Evolutionary conservation across 2,329 filamentous ascomycete genomes (phyloP).

Genomic region (Diaporthe amygdali): DNA sequence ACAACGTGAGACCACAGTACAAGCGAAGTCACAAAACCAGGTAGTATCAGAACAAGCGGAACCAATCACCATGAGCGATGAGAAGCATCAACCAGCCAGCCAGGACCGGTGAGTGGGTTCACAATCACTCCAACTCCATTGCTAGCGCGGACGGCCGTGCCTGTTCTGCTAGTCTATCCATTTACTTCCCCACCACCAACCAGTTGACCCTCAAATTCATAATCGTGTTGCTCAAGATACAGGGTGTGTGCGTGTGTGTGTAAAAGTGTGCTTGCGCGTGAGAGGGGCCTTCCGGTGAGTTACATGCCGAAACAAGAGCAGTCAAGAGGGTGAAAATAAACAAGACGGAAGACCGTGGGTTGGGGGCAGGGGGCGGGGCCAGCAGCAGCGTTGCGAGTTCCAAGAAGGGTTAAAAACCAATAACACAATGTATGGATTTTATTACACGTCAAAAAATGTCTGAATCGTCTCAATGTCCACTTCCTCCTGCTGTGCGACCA

Average conservation of each 20-base stretch:
- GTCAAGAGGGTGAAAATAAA: background rate
- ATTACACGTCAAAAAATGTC: slow-evolving; percentile 19
- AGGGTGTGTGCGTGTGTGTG: background rate
- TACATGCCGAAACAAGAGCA: background rate
- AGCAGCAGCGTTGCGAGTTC: background rate
- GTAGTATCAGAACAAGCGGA: background rate
- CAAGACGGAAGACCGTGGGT: background rate
- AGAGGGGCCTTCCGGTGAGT: background rate
- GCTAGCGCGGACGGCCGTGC: slow-evolving; percentile 9
- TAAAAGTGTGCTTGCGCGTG: background rate
- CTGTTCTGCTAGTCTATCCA: slow-evolving; percentile 20
- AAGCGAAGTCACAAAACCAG: background rate
- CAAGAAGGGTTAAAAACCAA: background rate
- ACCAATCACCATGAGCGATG: background rate
- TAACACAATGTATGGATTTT: slow-evolving; percentile 22
- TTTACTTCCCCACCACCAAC: background rate
- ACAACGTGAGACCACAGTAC: background rate
- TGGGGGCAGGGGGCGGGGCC: background rate
- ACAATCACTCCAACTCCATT: slow-evolving; percentile 10
- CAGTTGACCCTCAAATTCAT: background rate
- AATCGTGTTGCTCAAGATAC: background rate
- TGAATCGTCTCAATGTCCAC: slow-evolving; percentile 11
- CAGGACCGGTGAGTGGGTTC: background rate
- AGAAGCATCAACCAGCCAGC: background rate
- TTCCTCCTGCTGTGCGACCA: background rate